Percentiles rank a stretch among this genome's conserved stretches.
Evolutionary conservation across 441 rosid genomes (phyloP).

Genomic region (Sinapis alba): DNA sequence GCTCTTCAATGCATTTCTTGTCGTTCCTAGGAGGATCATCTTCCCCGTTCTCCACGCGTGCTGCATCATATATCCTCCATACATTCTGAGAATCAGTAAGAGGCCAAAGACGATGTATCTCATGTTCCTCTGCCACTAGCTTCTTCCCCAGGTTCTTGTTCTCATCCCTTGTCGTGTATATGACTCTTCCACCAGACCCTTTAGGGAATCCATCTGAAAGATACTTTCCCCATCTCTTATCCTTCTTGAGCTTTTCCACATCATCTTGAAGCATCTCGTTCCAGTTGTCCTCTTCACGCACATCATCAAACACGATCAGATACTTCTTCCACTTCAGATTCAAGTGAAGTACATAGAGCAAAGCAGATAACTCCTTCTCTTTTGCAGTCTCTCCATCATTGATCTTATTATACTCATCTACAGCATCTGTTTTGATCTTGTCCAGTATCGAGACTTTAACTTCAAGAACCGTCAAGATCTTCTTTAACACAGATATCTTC

Average conservation of each 20-base stretch:
- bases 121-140: slow-evolving; percentile 43
- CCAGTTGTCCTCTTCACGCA: slow-evolving; percentile 37
- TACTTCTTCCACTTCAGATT: slow-evolving; percentile 51
- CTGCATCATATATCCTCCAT: slow-evolving; percentile 47
- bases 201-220: slow-evolving; percentile 44
- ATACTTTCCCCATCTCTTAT: slow-evolving; percentile 22
- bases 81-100: slow-evolving; percentile 39
- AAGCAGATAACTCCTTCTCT: slow-evolving; percentile 13
- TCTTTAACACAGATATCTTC: slow-evolving; percentile 29
- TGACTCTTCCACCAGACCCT: slow-evolving; percentile 50
- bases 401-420: not conserved
- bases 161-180: slow-evolving; percentile 47
- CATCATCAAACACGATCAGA: slow-evolving; percentile 55
- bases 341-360: slow-evolving; percentile 41
- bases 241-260: not conserved
- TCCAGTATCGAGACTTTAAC: slow-evolving; percentile 9
- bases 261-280: slow-evolving; percentile 8
- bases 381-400: slow-evolving; percentile 4
- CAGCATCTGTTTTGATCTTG: not conserved
- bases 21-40: slow-evolving; percentile 33
- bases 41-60: not conserved
- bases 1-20: slow-evolving; percentile 38
- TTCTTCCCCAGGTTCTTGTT: slow-evolving; percentile 20
- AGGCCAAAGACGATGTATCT: slow-evolving; percentile 43
- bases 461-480: slow-evolving; percentile 44